Evolutionary conservation across 257 asterid species (phyloP).

Genomic region (Solanum verrucosum): DNA sequence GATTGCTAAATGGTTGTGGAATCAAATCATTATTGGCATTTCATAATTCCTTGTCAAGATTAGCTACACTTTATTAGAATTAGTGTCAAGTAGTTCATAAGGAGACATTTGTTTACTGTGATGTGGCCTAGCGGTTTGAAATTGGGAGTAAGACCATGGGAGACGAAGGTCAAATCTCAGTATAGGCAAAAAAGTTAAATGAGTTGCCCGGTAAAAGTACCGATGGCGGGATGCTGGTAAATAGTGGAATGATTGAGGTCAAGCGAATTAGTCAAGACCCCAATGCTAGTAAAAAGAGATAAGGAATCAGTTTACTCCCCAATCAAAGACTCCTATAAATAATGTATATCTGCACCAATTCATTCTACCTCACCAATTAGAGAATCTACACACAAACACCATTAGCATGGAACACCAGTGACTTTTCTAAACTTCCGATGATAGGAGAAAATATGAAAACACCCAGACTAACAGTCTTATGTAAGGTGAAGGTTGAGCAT

Average conservation of each 20-base stretch:
- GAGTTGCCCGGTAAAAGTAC: neutral
- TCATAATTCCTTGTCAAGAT: neutral
- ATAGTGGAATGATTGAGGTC: neutral
- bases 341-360: neutral
- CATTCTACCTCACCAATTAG: neutral
- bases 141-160: neutral
- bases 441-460: neutral
- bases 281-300: neutral
- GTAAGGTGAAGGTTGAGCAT: constrained; percentile 44
- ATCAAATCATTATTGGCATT: neutral
- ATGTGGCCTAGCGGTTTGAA: neutral
- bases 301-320: neutral
- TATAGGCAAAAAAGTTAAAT: neutral
- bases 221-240: neutral
- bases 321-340: neutral
- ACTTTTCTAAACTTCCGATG: neutral
- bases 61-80: neutral
- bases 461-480: constrained; percentile 9
- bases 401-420: neutral
- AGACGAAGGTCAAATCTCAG: neutral
- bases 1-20: neutral
- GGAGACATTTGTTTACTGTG: neutral
- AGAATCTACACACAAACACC: neutral
- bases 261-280: neutral
- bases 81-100: neutral